Conservation (phyloP, 1,284 basidiomycete genomes). For the Mrakiaceae sp. region DNA sequence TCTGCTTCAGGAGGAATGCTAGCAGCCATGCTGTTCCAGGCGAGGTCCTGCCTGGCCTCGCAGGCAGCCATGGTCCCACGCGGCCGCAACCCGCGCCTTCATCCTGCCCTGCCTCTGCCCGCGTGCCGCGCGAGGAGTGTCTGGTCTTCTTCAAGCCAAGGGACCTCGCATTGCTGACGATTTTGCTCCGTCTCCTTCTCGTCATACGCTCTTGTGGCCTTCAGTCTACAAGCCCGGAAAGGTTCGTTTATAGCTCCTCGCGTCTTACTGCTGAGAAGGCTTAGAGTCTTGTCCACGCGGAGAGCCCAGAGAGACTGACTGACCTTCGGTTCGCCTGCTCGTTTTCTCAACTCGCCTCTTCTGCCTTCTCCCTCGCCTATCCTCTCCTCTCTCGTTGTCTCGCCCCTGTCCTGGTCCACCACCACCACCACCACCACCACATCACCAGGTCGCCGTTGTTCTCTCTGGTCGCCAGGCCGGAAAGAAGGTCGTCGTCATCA, state of each 20-base stretch:
- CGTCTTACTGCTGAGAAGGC: slow-evolving; percentile 7
- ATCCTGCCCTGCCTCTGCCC: neutral
- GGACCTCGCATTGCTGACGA: neutral
- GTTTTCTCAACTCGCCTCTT: neutral
- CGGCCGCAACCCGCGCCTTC: neutral
- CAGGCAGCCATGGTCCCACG: neutral
- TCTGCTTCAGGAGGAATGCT: neutral
- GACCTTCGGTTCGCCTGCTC: neutral
- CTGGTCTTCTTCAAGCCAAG: neutral
- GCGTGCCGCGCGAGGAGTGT: neutral
- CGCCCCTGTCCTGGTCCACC: neutral
- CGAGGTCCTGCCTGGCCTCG: neutral
- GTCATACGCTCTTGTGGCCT: neutral
- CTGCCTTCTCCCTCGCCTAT: neutral
- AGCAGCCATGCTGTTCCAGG: neutral
- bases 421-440: slow-evolving; percentile 11
- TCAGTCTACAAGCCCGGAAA: slow-evolving; percentile 96
- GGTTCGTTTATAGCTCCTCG: slow-evolving; percentile 41
- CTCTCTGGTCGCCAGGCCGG: slow-evolving; percentile 95
- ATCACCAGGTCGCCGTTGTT: slow-evolving; percentile 70
- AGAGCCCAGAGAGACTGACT: neutral
- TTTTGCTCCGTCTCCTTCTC: neutral
- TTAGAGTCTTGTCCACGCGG: neutral
- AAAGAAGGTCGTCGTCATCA: slow-evolving; percentile 93
- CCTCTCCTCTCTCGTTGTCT: neutral